Base-by-base conservation (phyloP, 129 eudicot species). In the Saposhnikovia divaricata region DNA sequence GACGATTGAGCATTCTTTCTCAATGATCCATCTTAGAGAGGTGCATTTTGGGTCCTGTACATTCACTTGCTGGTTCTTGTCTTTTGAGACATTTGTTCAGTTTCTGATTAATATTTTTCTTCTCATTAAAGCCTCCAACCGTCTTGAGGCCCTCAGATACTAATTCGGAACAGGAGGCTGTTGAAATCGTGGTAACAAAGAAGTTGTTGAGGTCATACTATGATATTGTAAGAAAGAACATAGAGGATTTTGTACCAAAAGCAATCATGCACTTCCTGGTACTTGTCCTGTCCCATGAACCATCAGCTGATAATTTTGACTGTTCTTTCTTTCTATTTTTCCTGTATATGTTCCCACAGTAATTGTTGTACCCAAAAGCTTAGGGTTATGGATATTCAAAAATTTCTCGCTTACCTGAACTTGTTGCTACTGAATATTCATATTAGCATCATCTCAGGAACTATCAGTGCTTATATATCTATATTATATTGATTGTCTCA, bases 201-300 rank as follows among this genome's bases (percentile, higher is more conserved):
- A 70, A 88, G 82, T 79, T 96, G 83, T 77, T 96, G 82, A 89
- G 87, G 85, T 96, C 99, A n/a, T 96, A 96, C 83, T 96, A 96
- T 78, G 98, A 96, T 83, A 90, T 96, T 76, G 98, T 96, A 46
- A 89, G 99, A 84, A 96, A 96, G 87, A 96, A 96, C 82, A 86
- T 96, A 4, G 97, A 96, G 86, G 99, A 96, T 85, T 88, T 81
- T 79, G 91, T 92, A 14, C 99, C 99, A 50, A 96, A 96, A 83
- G 98, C 99, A 66, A 96, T 96, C 78, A 96, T 96, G 99, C 99
- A 96, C 84, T 96, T 96, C 74, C 86, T 96, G 95, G 99, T 96
- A 87, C 86, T 68, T 75, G 59, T 59, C 42, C 83, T 40, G 63
- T 66, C 43, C n/a, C 40, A 13, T 25, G 57, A n/a, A 27, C 61